A percentile compares a stretch with the other conserved stretches of the same genome.
Evolutionary conservation across 148 eudicot genomes (phyloP).

Genomic region (Silene conica): DNA sequence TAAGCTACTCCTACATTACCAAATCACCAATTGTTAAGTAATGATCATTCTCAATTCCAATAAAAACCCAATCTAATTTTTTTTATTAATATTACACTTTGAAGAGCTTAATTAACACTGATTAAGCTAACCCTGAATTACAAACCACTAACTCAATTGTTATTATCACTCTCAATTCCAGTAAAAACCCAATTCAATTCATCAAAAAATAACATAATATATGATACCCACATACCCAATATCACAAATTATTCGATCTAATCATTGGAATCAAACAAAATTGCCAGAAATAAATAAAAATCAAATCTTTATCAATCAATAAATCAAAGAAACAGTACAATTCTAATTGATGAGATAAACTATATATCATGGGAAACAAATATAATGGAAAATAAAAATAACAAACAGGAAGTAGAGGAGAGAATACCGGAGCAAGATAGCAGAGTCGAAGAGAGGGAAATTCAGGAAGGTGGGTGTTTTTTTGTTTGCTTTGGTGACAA

Average conservation of each 20-base stretch:
- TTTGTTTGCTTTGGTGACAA: neutral
- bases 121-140: neutral
- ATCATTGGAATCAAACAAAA: neutral
- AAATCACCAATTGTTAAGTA: neutral
- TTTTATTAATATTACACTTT: too few species aligned
- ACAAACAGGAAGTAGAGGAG: neutral
- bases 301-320: conserved; percentile 6
- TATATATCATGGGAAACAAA: neutral
- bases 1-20: neutral
- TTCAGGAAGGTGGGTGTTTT: too few species aligned
- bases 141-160: neutral
- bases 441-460: neutral
- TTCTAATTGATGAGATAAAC: neutral
- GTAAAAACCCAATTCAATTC: neutral
- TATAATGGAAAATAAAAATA: neutral
- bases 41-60: neutral
- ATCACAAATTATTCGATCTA: neutral
- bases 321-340: neutral
- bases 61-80: neutral
- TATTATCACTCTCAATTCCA: neutral
- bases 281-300: neutral
- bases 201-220: neutral
- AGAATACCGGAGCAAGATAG: conserved; percentile 17
- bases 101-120: neutral
- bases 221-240: neutral